Conservation (phyloP, 352 stramenopile genomes). For the Globisporangium polare region DNA sequence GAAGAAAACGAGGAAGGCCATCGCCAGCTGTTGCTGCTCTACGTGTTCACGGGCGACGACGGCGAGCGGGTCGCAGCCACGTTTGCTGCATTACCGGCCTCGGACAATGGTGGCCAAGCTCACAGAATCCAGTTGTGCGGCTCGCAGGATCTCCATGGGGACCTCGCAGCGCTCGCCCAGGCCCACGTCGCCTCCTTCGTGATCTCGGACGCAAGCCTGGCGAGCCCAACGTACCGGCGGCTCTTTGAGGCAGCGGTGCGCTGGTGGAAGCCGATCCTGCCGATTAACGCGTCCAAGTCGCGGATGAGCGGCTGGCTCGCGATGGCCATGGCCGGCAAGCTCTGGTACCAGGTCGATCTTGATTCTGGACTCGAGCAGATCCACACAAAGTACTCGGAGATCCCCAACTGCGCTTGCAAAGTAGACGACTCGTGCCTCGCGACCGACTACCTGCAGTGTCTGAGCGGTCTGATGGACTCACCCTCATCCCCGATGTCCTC, state of each 20-base stretch:
- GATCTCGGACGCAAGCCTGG: constrained; percentile 31
- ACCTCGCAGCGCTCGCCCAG: constrained; percentile 20
- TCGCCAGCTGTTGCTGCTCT: background rate
- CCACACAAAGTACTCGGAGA: constrained; percentile 31
- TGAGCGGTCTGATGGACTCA: constrained; percentile 25
- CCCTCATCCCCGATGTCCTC: background rate
- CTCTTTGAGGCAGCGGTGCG: constrained; percentile 35
- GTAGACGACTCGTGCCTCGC: constrained; percentile 43
- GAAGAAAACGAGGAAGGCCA: background rate
- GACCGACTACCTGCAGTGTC: constrained; percentile 43
- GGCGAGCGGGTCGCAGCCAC: background rate
- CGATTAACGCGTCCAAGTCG: constrained; percentile 34
- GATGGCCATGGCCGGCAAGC: constrained; percentile 42
- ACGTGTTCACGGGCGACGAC: constrained; percentile 5
- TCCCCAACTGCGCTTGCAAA: constrained; percentile 39
- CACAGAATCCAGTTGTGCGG: constrained; percentile 6
- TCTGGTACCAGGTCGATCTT: constrained; percentile 51
- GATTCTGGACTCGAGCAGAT: constrained; percentile 26
- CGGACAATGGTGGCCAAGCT: background rate
- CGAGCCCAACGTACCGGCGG: constrained; percentile 3
- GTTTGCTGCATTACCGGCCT: constrained; percentile 1
- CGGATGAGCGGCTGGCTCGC: constrained; percentile 33
- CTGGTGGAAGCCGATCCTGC: constrained; percentile 35
- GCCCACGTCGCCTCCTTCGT: constrained; percentile 30
- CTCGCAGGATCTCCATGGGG: constrained; percentile 15